A percentile compares a stretch with the other conserved stretches of the same genome.
These are phyloP conservation scores for Penicillium ochrochloron DNA, from an alignment of 495 filamentous ascomycete species.

Conservation along the genomic window DNA sequence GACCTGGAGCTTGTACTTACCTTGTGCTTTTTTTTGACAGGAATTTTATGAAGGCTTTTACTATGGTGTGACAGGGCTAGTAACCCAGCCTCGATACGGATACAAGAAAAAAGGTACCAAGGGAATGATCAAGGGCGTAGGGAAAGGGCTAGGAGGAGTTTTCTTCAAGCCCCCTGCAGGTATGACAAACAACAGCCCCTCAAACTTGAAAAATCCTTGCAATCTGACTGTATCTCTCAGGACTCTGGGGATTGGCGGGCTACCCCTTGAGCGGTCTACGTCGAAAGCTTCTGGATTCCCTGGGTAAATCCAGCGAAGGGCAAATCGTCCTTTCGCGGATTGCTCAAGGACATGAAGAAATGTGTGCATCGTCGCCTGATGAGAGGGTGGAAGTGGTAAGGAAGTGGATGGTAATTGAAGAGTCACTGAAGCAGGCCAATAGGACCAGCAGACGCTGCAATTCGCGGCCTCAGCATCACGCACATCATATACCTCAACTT, in stretches of 20 bases:
- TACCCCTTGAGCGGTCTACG: slow-evolving; percentile 77
- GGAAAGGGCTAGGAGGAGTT: slow-evolving; percentile 74
- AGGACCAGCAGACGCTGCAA: background rate
- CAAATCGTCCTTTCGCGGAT: slow-evolving; percentile 30
- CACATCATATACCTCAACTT: background rate
- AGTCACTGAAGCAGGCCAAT: slow-evolving; percentile 7
- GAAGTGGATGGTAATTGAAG: slow-evolving; percentile 28
- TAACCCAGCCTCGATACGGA: slow-evolving; percentile 72
- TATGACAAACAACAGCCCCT: slow-evolving; percentile 33
- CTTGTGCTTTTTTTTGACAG: slow-evolving; percentile 42
- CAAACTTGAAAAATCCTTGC: too few species aligned
- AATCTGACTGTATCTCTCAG: slow-evolving; percentile 30
- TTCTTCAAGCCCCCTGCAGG: slow-evolving; percentile 74
- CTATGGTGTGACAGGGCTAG: slow-evolving; percentile 73
- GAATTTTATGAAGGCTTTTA: slow-evolving; percentile 71
- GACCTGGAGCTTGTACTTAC: slow-evolving; percentile 41
- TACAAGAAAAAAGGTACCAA: slow-evolving; percentile 68
- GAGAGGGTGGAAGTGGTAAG: slow-evolving; percentile 27
- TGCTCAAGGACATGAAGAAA: slow-evolving; percentile 33
- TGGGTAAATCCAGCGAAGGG: slow-evolving; percentile 26
- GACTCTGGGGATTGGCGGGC: slow-evolving; percentile 66
- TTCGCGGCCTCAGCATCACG: background rate
- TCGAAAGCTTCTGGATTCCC: slow-evolving; percentile 65
- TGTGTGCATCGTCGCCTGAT: slow-evolving; percentile 23
- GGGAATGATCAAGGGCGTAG: slow-evolving; percentile 75